Percentiles rank a stretch among this genome's conserved stretches.
These are phyloP conservation scores for Termitomyces sp. DNA, from an alignment of 768 basidiomycete species.

Conservation along the genomic window DNA sequence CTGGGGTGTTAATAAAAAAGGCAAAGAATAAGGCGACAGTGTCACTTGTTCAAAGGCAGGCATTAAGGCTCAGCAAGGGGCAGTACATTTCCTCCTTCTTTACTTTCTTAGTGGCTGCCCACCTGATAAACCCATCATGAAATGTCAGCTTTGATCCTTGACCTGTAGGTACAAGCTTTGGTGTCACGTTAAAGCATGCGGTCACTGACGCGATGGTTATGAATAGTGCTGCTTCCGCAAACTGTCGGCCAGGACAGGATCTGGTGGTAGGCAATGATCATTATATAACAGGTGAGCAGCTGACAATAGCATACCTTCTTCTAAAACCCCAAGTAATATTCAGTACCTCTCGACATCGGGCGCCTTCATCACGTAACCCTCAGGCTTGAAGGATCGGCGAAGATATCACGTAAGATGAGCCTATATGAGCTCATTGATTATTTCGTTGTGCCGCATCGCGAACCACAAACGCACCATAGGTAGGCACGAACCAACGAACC, in stretches of 20 bases:
- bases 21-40: too few species aligned
- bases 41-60: too few species aligned
- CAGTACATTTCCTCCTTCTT: too few species aligned
- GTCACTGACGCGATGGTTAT: constrained; percentile 15
- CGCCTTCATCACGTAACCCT: constrained; percentile 16
- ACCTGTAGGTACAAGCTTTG: not conserved
- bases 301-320: constrained; percentile 11
- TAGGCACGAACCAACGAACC: constrained; percentile 16
- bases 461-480: constrained; percentile 7
- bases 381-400: constrained; percentile 17
- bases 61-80: too few species aligned
- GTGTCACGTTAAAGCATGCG: constrained; percentile 8
- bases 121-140: constrained; percentile 6
- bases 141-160: constrained; percentile 1
- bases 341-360: constrained; percentile 8
- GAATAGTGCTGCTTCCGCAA: constrained; percentile 19
- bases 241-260: constrained; percentile 19
- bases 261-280: constrained; percentile 4
- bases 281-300: not conserved
- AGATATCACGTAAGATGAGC: constrained; percentile 19
- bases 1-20: too few species aligned
- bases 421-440: constrained; percentile 6
- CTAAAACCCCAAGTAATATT: constrained; percentile 16
- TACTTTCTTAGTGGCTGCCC: too few species aligned
- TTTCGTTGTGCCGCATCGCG: constrained; percentile 12